Evolutionary conservation across 768 basidiomycete species (phyloP), one percentile per base, ranked within the genome.

Genomic region (Mycena rosella): DNA sequence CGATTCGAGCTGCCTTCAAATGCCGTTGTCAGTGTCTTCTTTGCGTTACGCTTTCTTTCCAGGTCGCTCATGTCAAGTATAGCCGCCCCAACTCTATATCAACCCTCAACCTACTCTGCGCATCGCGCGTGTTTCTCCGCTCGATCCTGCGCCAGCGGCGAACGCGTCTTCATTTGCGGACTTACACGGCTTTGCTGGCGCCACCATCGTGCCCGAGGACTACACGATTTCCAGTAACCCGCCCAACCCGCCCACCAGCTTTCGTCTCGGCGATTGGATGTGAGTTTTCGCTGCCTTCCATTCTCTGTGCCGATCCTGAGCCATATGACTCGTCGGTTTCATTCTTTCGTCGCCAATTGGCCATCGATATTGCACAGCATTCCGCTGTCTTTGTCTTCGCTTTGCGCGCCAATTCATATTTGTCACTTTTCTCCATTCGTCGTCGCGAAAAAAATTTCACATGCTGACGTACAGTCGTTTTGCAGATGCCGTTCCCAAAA

Each of bases 211-310:
- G 47, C 63, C 60, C 36, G 75, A 78, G 51, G 85, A 85, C 36
- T 90, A 88, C 67, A 83, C 87, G 6, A 81, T 91, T 58, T 92
- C 91, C 20, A 87, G 77, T 72, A 92, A 92, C 70, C 91, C 91
- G 7, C 91, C 91, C 15, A 92, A 91, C 74, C 88, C 89, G 17
- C 84, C 86, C 72, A 87, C 86, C 3, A 87, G 82, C 71, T 92
- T 92, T 77, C 83, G 91, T 71, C 79, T 85, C 6, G 91, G 91
- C 18, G 91, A 92, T 74, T 92, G 91, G 91, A 91, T 92, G 91
- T 92, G 74, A 80, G 91, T 88, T 24, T 55, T 13, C 29, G 27
- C 70, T 65, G 53, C 32, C 64, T 34, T 72, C 69, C 38, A 32
- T 52, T 51, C 47, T n/a, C n/a, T 40, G n/a, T 60, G 29, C 38